Evolutionary conservation across 306 rosid genomes (phyloP).

Genomic region (Pachyrhizus erosus): DNA sequence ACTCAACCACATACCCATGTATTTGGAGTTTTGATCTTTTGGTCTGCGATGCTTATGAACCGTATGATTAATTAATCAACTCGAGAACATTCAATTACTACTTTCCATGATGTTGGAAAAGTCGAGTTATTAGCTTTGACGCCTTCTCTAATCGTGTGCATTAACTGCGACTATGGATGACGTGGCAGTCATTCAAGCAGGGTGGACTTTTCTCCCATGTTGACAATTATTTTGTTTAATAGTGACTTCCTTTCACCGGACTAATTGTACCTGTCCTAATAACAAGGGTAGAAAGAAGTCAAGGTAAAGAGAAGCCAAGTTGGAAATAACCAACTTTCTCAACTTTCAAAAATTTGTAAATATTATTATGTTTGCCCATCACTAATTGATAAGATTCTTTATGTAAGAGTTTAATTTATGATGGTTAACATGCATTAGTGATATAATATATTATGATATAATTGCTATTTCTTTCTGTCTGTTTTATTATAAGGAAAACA

Average conservation of each 20-base stretch:
- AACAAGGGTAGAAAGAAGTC: not conserved
- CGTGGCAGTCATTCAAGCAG: not conserved
- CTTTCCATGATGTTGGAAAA: slow-evolving; percentile 28
- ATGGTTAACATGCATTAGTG: no score
- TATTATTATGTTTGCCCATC: no score
- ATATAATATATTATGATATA: no score
- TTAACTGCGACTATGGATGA: not conserved
- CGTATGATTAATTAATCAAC: not conserved
- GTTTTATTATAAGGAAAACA: no score
- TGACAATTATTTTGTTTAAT: not conserved
- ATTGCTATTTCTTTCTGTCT: no score
- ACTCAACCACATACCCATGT: not conserved
- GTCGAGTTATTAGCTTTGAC: not conserved
- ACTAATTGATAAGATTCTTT: no score
- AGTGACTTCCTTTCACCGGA: not conserved
- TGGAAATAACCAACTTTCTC: not conserved
- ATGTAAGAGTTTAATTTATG: no score
- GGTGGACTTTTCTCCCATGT: not conserved
- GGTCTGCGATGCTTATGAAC: not conserved
- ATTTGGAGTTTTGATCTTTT: not conserved
- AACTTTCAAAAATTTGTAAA: not conserved
- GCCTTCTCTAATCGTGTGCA: not conserved
- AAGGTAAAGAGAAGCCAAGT: not conserved
- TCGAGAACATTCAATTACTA: not conserved
- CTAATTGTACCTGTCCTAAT: not conserved